Base-by-base conservation (phyloP, 106 monocot genomes). In the Vanilla planifolia region DNA sequence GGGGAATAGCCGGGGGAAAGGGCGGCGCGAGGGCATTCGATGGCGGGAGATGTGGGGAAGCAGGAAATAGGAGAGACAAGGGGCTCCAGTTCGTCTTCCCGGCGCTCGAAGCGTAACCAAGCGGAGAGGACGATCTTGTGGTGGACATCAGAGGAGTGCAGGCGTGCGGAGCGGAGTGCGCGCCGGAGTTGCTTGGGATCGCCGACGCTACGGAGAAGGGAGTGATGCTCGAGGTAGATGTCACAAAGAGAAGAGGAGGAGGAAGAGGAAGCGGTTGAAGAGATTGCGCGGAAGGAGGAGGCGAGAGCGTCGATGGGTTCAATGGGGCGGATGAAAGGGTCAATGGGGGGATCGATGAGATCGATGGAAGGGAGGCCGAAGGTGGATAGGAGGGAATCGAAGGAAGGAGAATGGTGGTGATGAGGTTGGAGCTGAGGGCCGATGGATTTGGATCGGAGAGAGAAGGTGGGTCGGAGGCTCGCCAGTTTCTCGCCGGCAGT, bases 21-120 rank as follows among this genome's bases (percentile, higher is more conserved):
- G 11, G 94, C 75, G 51, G 89, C 73, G 28, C 65, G 77, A 30
- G 96, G 84, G 68, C 96, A 98, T 50, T 98, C 96, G 40, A 91
- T 62, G 24, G 79, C 22, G 0, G 92, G 98, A 3, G 81, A 71
- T 30, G 79, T 63, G 15, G 59, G 9, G 9, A 71, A 33, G 47
- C 85, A 79, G 39, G 69, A 9, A 14, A 59, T 17, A 20, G 78
- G 60, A 4, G 75, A 57, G 7, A 69, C 51, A 20, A 59, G 51
- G 3, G 56, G 68, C 8, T 73, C 62, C 37, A 84, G 67, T 70
- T 91, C 86, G 46, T 96, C 90, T 52, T 85, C 92, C 9, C 92
- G 71, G 55, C 98, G 76, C 79, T 98, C 98, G 61, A 77, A 85
- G 20, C 98, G 73, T 35, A 98, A 76, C 96, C 92, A 98, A 8